Evolutionary conservation across 768 basidiomycete genomes (phyloP).

Genomic region (Cystobasidium ongulense): DNA sequence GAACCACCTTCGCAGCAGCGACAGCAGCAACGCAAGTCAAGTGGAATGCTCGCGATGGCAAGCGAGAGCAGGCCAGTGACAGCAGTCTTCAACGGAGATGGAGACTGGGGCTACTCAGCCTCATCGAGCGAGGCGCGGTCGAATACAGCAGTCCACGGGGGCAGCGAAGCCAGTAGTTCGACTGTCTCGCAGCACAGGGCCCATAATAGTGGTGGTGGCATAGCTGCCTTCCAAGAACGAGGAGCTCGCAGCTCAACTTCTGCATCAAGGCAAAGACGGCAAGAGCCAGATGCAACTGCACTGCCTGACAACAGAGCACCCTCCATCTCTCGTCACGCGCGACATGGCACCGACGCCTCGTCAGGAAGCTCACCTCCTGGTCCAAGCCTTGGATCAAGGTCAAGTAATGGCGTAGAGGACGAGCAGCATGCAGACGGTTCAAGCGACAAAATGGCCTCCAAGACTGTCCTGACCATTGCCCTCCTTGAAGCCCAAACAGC

Average conservation of each 20-base stretch:
- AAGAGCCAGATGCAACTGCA: not conserved
- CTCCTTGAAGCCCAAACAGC: slow-evolving; percentile 82
- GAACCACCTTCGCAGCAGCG: not conserved
- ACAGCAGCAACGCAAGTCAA: not conserved
- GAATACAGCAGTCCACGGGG: not conserved
- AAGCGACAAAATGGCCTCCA: slow-evolving; percentile 50
- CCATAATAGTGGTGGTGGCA: not conserved
- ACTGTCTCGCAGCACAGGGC: too few species aligned
- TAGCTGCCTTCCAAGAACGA: not conserved
- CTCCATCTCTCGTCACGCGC: not conserved
- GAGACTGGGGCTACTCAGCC: not conserved
- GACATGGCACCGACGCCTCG: not conserved
- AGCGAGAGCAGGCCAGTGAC: slow-evolving; percentile 9
- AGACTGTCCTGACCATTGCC: slow-evolving; percentile 74
- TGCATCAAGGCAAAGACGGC: not conserved
- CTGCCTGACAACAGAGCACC: not conserved
- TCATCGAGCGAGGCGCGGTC: not conserved
- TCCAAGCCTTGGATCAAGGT: not conserved
- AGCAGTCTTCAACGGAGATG: not conserved
- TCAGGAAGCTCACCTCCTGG: not conserved
- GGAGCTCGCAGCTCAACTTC: not conserved
- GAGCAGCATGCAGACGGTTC: not conserved
- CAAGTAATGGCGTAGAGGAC: not conserved
- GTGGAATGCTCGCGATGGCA: slow-evolving; percentile 13
- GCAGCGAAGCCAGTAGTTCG: too few species aligned